phyloP scores from a whole-genome alignment of 2,329 filamentous ascomycete species.

The Aspergillus felis region DNA sequence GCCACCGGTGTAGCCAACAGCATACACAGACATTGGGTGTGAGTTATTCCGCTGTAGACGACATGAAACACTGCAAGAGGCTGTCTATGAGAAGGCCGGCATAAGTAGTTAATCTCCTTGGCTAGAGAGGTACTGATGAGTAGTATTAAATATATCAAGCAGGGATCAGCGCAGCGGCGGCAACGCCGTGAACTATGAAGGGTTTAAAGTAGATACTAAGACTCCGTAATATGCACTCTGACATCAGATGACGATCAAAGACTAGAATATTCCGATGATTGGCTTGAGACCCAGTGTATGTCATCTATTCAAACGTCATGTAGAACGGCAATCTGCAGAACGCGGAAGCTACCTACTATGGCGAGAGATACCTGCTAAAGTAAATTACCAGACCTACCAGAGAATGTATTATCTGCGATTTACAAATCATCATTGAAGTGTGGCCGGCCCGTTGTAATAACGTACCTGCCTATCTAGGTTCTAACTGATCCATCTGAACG shows the following conservation, averaged over 20 bases:
- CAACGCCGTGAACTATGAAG: neutral
- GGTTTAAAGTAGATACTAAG: neutral
- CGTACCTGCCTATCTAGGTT: neutral
- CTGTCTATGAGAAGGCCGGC: neutral
- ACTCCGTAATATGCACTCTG: neutral
- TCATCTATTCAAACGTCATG: neutral
- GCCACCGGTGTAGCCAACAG: neutral
- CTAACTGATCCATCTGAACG: neutral
- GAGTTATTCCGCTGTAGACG: neutral
- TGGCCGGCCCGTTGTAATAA: neutral
- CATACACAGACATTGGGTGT: neutral
- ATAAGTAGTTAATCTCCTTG: neutral
- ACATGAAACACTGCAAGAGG: neutral
- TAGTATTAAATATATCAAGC: neutral
- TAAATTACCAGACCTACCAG: neutral
- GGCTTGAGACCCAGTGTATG: neutral
- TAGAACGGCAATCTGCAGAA: neutral
- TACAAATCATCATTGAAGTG: neutral
- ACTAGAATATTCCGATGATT: neutral
- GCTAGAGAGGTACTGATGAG: neutral
- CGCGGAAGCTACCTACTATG: neutral
- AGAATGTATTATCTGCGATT: neutral
- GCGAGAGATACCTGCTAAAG: too few relatives aligned
- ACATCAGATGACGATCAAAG: neutral
- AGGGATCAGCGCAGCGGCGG: neutral